phyloP scores from a whole-genome alignment of 257 asterid species.

The Linaria vulgaris region DNA sequence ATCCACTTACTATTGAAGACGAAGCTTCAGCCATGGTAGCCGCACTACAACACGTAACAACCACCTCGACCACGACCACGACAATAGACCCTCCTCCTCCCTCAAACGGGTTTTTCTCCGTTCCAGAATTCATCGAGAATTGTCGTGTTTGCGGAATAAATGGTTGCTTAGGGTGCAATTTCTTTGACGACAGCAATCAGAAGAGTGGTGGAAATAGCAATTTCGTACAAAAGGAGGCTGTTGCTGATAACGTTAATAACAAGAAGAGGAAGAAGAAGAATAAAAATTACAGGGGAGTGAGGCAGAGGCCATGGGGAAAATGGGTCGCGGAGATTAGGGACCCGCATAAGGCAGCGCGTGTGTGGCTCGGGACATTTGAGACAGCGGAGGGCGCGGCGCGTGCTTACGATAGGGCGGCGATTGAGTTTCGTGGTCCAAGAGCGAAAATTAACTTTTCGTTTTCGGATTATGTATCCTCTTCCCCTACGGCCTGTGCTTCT shows the following conservation, averaged over 20 bases:
- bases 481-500: background rate
- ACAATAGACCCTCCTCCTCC: background rate
- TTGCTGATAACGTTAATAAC: no score
- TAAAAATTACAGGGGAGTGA: slow-evolving; percentile 31
- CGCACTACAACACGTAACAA: slow-evolving; percentile 53
- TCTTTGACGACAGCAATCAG: slow-evolving; percentile 35
- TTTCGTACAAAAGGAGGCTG: no score
- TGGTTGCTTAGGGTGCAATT: slow-evolving; percentile 75
- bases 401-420: slow-evolving; percentile 59
- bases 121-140: slow-evolving; percentile 41
- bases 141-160: slow-evolving; percentile 57
- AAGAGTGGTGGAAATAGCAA: no score
- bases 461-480: slow-evolving; percentile 34
- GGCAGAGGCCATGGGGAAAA: slow-evolving; percentile 24
- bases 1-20: slow-evolving; percentile 44
- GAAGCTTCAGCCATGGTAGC: slow-evolving; percentile 71
- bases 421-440: slow-evolving; percentile 61
- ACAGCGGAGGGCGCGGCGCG: slow-evolving; percentile 63
- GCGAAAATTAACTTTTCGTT: slow-evolving; percentile 59
- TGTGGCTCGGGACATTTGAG: slow-evolving; percentile 62
- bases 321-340: slow-evolving; percentile 38
- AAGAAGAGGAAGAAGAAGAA: background rate
- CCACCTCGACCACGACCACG: slow-evolving; percentile 26
- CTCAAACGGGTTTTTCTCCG: slow-evolving; percentile 32
- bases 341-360: slow-evolving; percentile 58